Base-by-base conservation (phyloP, 306 rosid genomes). In the Fagus sylvatica region DNA sequence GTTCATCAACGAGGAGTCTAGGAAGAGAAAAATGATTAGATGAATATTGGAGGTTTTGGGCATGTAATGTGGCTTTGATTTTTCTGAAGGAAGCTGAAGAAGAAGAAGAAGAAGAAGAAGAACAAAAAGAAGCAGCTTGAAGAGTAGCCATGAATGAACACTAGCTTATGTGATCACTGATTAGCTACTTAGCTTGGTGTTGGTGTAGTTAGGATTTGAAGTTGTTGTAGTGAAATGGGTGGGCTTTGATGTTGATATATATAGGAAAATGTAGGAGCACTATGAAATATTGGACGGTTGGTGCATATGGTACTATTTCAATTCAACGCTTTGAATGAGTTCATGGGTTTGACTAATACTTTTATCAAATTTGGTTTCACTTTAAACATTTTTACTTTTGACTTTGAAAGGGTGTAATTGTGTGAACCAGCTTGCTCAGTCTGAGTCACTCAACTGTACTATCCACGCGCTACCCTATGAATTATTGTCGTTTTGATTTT, bases 71-170 rank as follows among this genome's bases (percentile, higher is more conserved):
- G 68, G 78, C n/a, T 78, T 60, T 74, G 73, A 37, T 53, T 64
- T 78, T 74, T 69, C 68, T 41, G 3, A 37, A 74, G 22, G 65
- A 19, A 65, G 64, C 17, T 41, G 65, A 64, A 42, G 72, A n/a
- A n/a, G n/a, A n/a, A n/a, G n/a, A n/a, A n/a, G n/a, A n/a, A n/a
- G n/a, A 55, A 60, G 66, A 41, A 55, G 40, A 53, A 53, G 0
- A 16, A 65, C 33, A 69, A 53, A 39, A 10, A 1, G 48, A 69
- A 83, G 70, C 56, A 65, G 32, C 71, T 74, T 51, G 83, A 74
- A 78, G 69, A 53, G 74, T 49, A 37, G 82, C 80, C 83, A 83
- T 78, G 72, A n/a, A n/a, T n/a, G n/a, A 59, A 73, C 12, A 17
- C 17, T 9, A 32, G 81, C 34, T n/a, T 42, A 15, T 56, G 16